Base-by-base conservation (phyloP, 106 monocot species). In the Dactylorhiza incarnata region DNA sequence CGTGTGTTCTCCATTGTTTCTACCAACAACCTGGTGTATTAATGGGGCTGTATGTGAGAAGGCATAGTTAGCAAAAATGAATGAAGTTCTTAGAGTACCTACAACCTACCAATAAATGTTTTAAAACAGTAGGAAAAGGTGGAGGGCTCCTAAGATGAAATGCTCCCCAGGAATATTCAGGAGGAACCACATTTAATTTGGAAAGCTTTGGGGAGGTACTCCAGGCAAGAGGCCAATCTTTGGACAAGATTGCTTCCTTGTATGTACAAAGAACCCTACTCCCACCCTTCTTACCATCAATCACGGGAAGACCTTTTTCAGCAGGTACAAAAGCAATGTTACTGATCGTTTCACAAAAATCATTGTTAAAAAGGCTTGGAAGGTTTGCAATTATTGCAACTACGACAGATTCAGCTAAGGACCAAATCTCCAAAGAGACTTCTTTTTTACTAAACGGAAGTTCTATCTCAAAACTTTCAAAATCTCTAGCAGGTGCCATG, bases 141-240 rank as follows among this genome's bases (percentile, higher is more conserved):
- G 99, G 99, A 73, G 99, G 99, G 75, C 92, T 99, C 78, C 89
- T 86, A 23, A 99, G 78, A 16, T 86, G 87, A 76, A 99, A 92
- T 67, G 91, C 91, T 50, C 86, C 91, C 85, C 91, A 87, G 76
- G 99, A 89, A 88, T 85, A 99, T 77, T 99, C 99, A 80, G 99
- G 99, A 80, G 99, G 99, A 83, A 99, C 66, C 61, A 83, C 80
- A 81, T 81, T 89, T 71, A 79, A 71, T 59, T 84, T 94, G 45
- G 77, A 61, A 72, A 99, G 80, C 56, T 94, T 99, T 7, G 99
- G 94, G 78, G 99, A 87, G 82, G 87, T 81, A 78, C 94, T 91
- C 99, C 99, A 99, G 11, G 91, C 94, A 73, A 99, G 59, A 75
- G 99, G 94, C 94, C 94, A 99, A 82, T 99, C 99, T 75, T 87